phyloP scores from a whole-genome alignment of 2,329 filamentous ascomycete genomes.

The Aspergillus neoniger region DNA sequence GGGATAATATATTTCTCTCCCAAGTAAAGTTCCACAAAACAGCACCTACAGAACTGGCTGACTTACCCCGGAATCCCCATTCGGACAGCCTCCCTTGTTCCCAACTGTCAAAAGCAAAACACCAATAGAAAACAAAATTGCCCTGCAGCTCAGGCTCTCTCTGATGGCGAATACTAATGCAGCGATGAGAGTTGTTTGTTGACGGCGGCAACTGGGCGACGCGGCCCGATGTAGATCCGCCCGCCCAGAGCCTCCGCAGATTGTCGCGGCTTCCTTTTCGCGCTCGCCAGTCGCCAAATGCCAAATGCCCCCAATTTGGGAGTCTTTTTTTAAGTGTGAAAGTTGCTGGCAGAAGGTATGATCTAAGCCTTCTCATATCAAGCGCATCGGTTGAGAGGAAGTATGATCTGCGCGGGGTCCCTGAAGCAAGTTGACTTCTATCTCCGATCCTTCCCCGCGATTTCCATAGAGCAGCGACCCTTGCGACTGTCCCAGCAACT shows the following conservation, averaged over 20 bases:
- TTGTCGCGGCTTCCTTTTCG: slow-evolving; percentile 6
- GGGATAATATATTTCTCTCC: slow-evolving; percentile 13
- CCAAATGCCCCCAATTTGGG: not conserved
- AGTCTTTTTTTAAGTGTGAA: not conserved
- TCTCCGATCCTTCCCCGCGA: slow-evolving; percentile 18
- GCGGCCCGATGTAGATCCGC: slow-evolving; percentile 42
- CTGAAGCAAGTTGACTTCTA: slow-evolving; percentile 9
- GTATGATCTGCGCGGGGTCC: slow-evolving; percentile 11
- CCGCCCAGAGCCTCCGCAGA: slow-evolving; percentile 6
- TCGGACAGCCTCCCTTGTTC: slow-evolving; percentile 7
- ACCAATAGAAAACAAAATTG: slow-evolving; percentile 11
- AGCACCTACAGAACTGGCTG: not conserved
- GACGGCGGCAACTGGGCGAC: slow-evolving; percentile 27
- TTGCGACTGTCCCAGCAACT: not conserved
- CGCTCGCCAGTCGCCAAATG: not conserved
- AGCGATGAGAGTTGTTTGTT: slow-evolving; percentile 23
- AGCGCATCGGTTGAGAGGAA: slow-evolving; percentile 7
- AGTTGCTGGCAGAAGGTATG: not conserved
- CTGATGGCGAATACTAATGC: not conserved
- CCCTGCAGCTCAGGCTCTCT: not conserved
- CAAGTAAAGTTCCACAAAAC: not conserved
- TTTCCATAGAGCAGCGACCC: slow-evolving; percentile 4
- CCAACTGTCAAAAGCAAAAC: not conserved
- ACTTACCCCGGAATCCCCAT: slow-evolving; percentile 52
- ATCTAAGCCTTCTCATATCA: slow-evolving; percentile 4